Conservation (phyloP, 1,139 yeast genomes). For the Debaryomyces singareniensis region DNA sequence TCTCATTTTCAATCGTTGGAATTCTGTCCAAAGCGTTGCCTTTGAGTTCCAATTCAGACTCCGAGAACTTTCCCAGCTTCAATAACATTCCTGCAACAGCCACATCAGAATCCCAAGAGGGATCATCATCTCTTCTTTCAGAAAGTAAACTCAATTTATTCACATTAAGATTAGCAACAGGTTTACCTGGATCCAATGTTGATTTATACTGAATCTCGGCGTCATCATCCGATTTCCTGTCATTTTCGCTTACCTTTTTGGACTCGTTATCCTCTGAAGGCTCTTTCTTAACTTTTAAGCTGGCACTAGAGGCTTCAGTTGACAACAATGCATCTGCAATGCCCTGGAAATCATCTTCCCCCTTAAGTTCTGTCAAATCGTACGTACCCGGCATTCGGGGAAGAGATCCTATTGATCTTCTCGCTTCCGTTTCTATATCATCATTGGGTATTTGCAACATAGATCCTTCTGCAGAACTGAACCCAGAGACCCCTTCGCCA, state of each 20-base stretch:
- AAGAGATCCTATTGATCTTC: conserved; percentile 12
- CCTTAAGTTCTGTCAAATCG: conserved; percentile 47
- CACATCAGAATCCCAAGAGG: conserved; percentile 5
- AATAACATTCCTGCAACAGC: conserved; percentile 1
- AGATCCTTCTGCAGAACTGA: background rate
- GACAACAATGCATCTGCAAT: background rate
- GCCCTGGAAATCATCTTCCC: conserved; percentile 8
- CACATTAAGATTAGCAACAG: conserved; percentile 5
- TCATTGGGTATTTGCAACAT: conserved; percentile 1
- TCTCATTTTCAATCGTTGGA: conserved; percentile 31
- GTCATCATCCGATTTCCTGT: background rate
- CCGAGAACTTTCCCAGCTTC: conserved; percentile 4
- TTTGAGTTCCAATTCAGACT: conserved; percentile 12
- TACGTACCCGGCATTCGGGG: conserved; percentile 60
- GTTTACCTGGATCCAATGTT: conserved; percentile 41
- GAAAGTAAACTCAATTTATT: conserved; percentile 6
- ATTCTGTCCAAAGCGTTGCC: conserved; percentile 24
- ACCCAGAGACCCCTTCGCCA: background rate
- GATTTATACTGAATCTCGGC: conserved; percentile 9
- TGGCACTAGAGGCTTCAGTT: no score
- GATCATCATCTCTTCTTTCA: conserved; percentile 1
- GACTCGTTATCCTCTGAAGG: background rate
- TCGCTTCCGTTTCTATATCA: conserved; percentile 3
- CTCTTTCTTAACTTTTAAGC: background rate
- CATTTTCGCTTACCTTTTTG: no score